phyloP scores from a whole-genome alignment of 805 yeast genomes.

The Brettanomyces anomalus region DNA sequence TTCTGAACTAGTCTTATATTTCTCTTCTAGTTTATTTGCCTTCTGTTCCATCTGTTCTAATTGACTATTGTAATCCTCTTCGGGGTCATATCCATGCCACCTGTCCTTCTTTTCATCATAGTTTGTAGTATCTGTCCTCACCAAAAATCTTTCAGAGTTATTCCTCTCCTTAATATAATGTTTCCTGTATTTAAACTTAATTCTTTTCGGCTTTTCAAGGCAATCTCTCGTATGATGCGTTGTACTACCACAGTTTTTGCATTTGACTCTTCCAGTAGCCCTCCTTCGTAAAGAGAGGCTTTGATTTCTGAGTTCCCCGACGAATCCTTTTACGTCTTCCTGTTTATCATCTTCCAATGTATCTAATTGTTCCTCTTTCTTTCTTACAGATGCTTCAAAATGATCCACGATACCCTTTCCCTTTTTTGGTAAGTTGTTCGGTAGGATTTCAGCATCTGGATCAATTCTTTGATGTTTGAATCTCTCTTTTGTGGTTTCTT shows the following conservation, averaged over 20 bases:
- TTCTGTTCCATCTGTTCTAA: conserved; percentile 36
- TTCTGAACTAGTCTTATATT: conserved; percentile 7
- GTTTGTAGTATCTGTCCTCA: conserved; percentile 25
- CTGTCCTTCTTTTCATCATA: conserved; percentile 72
- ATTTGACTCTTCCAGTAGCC: conserved; percentile 17
- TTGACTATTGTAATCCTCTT: conserved; percentile 46
- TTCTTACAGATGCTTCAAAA: conserved; percentile 10
- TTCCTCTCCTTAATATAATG: conserved; percentile 14
- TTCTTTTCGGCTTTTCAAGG: conserved; percentile 44
- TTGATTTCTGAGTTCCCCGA: background rate
- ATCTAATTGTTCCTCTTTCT: conserved; percentile 3
- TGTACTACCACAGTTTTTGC: conserved; percentile 51
- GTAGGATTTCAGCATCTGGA: conserved; percentile 28
- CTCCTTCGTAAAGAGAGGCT: background rate
- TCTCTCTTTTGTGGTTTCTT: conserved; percentile 29
- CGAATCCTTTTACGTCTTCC: background rate
- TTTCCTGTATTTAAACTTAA: conserved; percentile 24
- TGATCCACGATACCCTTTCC: conserved; percentile 53
- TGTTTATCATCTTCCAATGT: conserved; percentile 6
- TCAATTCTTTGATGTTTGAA: conserved; percentile 50
- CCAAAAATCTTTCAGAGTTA: background rate
- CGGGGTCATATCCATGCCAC: conserved; percentile 70
- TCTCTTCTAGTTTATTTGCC: conserved; percentile 20
- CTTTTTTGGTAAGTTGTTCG: conserved; percentile 40
- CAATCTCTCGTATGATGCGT: conserved; percentile 47